Evolutionary conservation across 305 asterid genomes (phyloP).

Genomic region (Salvia sclarea): DNA sequence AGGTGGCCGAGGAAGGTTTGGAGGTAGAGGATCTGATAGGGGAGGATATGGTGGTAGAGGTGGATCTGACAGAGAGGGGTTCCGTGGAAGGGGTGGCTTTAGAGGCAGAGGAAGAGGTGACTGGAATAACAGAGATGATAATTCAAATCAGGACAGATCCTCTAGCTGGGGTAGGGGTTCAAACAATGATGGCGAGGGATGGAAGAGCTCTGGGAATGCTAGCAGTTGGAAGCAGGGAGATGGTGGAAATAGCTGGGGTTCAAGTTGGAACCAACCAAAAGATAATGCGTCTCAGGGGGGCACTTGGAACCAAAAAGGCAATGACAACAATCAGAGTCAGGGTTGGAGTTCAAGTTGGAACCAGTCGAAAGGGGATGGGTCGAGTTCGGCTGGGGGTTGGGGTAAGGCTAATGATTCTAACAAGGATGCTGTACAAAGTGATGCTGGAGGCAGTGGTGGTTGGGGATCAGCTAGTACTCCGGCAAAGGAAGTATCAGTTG

Average conservation of each 20-base stretch:
- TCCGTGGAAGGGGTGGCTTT: conserved; percentile 65
- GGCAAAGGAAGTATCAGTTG: background rate
- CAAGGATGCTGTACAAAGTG: conserved; percentile 30
- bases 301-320: conserved; percentile 32
- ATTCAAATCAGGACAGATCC: conserved; percentile 50
- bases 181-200: conserved; percentile 39
- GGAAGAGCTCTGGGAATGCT: conserved; percentile 45
- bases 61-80: conserved; percentile 46
- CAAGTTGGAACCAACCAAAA: conserved; percentile 45
- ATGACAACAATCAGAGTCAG: conserved; percentile 3
- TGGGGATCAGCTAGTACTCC: background rate
- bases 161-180: conserved; percentile 46
- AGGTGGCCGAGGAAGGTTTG: conserved; percentile 50
- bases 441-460: conserved; percentile 16
- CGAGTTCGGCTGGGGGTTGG: conserved; percentile 39
- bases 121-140: conserved; percentile 65
- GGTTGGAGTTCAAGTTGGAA: conserved; percentile 41
- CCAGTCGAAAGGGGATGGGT: conserved; percentile 37
- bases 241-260: conserved; percentile 31
- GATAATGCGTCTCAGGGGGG: conserved; percentile 25
- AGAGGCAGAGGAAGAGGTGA: conserved; percentile 82
- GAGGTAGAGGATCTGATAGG: conserved; percentile 51
- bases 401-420: conserved; percentile 22
- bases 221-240: conserved; percentile 36
- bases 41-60: conserved; percentile 50